phyloP scores from a whole-genome alignment of 306 rosid genomes.

The Cicer bijugum region DNA sequence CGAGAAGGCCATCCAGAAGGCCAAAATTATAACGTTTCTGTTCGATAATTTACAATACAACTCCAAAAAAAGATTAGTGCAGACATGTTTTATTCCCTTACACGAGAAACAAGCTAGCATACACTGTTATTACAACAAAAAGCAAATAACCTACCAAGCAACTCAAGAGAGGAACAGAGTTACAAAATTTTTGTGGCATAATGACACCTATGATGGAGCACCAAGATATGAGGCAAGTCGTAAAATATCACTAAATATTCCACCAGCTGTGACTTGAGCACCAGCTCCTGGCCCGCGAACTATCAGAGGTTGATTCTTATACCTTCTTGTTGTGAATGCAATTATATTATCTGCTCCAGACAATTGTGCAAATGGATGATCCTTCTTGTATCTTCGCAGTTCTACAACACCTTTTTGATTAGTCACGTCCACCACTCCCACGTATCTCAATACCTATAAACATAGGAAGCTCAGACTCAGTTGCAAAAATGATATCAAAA shows the following conservation, averaged over 20 bases:
- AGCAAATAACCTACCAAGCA: slow-evolving; percentile 23
- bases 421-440: slow-evolving; percentile 89
- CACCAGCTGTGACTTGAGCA: slow-evolving; percentile 98
- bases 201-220: slow-evolving; percentile 74
- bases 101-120: slow-evolving; percentile 15
- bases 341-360: slow-evolving; percentile 93
- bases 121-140: slow-evolving; percentile 25
- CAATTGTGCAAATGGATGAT: slow-evolving; percentile 96
- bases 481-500: not conserved
- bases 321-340: slow-evolving; percentile 90
- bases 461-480: slow-evolving; percentile 36
- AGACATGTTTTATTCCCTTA: slow-evolving; percentile 20
- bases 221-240: slow-evolving; percentile 98
- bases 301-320: slow-evolving; percentile 79
- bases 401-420: slow-evolving; percentile 72
- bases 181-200: slow-evolving; percentile 41
- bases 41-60: slow-evolving; percentile 17
- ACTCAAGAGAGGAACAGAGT: slow-evolving; percentile 19
- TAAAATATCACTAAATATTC: slow-evolving; percentile 88
- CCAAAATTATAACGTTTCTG: not conserved
- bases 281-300: slow-evolving; percentile 99
- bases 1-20: not conserved
- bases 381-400: slow-evolving; percentile 77
- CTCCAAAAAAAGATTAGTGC: not conserved
- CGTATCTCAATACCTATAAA: slow-evolving; percentile 89